Conservation (phyloP, 2,329 filamentous ascomycete species). For the Cordyceps farinosa region DNA sequence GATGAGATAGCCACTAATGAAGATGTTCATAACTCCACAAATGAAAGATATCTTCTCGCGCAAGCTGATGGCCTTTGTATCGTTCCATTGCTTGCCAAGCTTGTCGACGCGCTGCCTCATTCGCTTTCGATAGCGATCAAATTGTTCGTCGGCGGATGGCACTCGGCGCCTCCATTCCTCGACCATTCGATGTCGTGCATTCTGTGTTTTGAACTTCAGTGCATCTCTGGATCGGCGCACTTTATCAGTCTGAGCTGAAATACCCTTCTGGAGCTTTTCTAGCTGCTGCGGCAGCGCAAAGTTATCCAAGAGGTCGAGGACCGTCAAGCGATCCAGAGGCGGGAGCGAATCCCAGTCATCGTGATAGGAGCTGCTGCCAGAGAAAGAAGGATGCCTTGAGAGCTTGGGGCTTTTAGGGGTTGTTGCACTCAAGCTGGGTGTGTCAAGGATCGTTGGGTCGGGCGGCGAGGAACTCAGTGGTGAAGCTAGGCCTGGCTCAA, state of each 20-base stretch:
- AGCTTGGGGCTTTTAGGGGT: slow-evolving; percentile 52
- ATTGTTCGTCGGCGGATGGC: slow-evolving; percentile 83
- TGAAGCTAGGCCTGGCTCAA: slow-evolving; percentile 40
- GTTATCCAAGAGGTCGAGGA: slow-evolving; percentile 94
- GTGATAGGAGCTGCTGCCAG: slow-evolving; percentile 79
- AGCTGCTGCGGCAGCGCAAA: slow-evolving; percentile 85
- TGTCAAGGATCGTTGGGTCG: slow-evolving; percentile 44
- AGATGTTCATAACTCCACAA: slow-evolving; percentile 93
- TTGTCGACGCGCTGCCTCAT: slow-evolving; percentile 90
- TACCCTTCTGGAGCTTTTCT: slow-evolving; percentile 81
- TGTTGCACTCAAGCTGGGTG: slow-evolving; percentile 48
- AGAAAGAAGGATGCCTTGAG: slow-evolving; percentile 77
- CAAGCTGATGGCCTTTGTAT: slow-evolving; percentile 80
- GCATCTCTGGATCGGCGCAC: slow-evolving; percentile 79
- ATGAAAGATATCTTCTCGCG: slow-evolving; percentile 97
- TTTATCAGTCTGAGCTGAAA: slow-evolving; percentile 80
- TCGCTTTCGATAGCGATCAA: slow-evolving; percentile 82
- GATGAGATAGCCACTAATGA: slow-evolving; percentile 91
- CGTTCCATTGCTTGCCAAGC: slow-evolving; percentile 79
- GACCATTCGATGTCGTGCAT: slow-evolving; percentile 83
- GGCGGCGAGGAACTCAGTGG: slow-evolving; percentile 42
- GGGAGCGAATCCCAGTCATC: slow-evolving; percentile 86
- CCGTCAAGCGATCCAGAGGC: slow-evolving; percentile 81
- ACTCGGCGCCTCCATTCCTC: slow-evolving; percentile 88
- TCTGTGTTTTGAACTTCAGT: slow-evolving; percentile 69